Base-by-base conservation (phyloP, 2,329 filamentous ascomycete genomes). In the Fusarium sarcochroum region DNA sequence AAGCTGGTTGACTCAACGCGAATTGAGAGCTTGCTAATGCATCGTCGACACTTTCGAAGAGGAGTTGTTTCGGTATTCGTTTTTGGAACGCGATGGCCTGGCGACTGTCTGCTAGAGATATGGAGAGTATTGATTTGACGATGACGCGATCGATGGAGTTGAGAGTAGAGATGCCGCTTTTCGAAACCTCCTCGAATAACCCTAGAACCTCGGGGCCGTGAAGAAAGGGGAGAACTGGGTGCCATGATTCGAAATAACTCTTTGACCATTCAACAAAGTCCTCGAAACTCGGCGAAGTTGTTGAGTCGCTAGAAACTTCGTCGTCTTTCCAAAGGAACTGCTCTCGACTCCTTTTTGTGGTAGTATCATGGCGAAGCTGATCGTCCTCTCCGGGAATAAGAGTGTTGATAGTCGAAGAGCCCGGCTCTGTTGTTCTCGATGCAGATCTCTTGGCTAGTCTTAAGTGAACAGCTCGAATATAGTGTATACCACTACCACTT, bases 371-470 rank as follows among this genome's bases (percentile, higher is more conserved):
- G 18, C 72, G 67, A 7, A 86, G 73, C 41, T 84, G 83, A 58
- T 88, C 86, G 63, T 88, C 86, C 68, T 89, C 86, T 1, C 86
- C 86, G 0, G 86, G 86, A 5, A 88, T 85, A 10, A 87, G 60
- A 6, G 59, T 73, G n/a, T 66, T 73, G 35, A 73, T 71, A 1
- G 64, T 47, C 2, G 58, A 58, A 3, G 67, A 67, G 0, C 52
- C 42, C 2, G 56, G 32, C 7, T 63, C 66, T 6, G 61, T 69
- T 3, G 58, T 58, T 41, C 72, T 63, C 4, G 67, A 69, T 3
- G 72, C 70, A 30, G 70, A 74, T 30, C 64, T 69, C 23, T 70
- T 66, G 7, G 72, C 72, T 30, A 88, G 79, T 1, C 84, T 81
- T 32, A 82, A 76, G 41, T 87, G 86, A 3, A 88, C 86, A 20